Evolutionary conservation across 805 yeast genomes (phyloP), one percentile per base, ranked within the genome.

Genomic region (Starmerella asiatica): DNA sequence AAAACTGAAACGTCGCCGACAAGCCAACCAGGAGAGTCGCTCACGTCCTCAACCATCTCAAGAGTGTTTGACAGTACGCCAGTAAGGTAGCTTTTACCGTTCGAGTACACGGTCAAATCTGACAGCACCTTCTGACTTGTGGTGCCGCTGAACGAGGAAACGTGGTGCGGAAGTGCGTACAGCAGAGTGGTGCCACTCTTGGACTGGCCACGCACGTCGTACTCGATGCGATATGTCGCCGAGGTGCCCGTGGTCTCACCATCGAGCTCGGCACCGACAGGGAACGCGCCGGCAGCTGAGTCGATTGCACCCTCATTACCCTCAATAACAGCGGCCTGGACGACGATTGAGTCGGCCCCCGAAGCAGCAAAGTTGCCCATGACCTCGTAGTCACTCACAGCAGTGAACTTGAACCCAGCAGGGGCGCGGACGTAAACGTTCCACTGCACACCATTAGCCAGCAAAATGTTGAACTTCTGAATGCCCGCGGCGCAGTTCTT

Each of bases 91-190:
- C 76, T 70, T 37, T 59, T 56, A 58, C 71, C 63, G 5, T 75
- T 67, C 0, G 81, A 69, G 39, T 65, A 68, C 34, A 73, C 50
- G 14, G 50, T 49, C 24, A 49, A 40, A 2, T 43, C 49, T 1
- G 67, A 52, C n/a, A 52, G 51, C 2, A 57, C 45, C 2, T 49
- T 34, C 6, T 21, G 21, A 29, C 50, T 38, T 38, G 59, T 62
- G 3, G 56, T 45, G 1, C 56, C 35, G 16, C 61, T 56, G 45
- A 76, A 65, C 3, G 73, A 59, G 2, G 56, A 56, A 24, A 64
- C 65, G 48, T 76, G 83, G 56, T 79, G 91, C 12, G 86, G 82
- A 21, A 78, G 62, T 4, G 82, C 82, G 55, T 70, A 79, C 28
- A 78, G 56, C 20, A 78, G 50, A 12, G 61, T 49, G 7, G 48